Percentiles rank a stretch among this genome's conserved stretches.
These are phyloP conservation scores for Syzygium aromaticum DNA, from an alignment of 345 rosid species.

Conservation along the genomic window DNA sequence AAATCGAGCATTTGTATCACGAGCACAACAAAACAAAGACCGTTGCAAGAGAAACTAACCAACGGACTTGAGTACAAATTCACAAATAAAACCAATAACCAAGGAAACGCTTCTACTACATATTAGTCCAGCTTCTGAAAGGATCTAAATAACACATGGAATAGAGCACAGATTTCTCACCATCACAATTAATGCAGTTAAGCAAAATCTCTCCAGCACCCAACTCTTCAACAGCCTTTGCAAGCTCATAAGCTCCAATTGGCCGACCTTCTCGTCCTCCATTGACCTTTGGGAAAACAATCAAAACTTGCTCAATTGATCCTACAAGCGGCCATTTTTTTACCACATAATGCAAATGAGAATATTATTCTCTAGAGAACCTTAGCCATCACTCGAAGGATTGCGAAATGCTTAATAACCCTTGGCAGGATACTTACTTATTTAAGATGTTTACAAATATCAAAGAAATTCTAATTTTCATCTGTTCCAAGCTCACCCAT, in stretches of 20 bases:
- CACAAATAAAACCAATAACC: background rate
- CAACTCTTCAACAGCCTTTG: constrained; percentile 84
- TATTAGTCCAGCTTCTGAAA: background rate
- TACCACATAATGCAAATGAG: background rate
- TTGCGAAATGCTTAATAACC: background rate
- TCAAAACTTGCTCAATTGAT: background rate
- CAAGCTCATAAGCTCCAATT: constrained; percentile 96
- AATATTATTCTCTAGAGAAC: background rate
- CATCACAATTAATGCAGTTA: constrained; percentile 97
- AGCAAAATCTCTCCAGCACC: constrained; percentile 97
- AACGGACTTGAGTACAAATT: background rate
- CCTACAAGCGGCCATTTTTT: background rate
- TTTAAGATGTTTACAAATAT: background rate
- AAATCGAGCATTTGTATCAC: background rate
- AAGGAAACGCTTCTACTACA: background rate
- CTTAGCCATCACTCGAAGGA: background rate
- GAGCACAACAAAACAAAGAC: background rate
- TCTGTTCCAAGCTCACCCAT: background rate
- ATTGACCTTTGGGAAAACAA: constrained; percentile 41
- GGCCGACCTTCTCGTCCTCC: constrained; percentile 99
- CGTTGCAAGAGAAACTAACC: background rate
- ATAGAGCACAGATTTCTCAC: constrained; percentile 21
- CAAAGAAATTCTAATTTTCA: background rate
- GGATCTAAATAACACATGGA: background rate
- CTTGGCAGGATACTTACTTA: background rate